Percentiles rank a stretch among this genome's conserved stretches.
Evolutionary conservation across 2,329 filamentous ascomycete genomes (phyloP).

Genomic region (Teratosphaeria viscida): DNA sequence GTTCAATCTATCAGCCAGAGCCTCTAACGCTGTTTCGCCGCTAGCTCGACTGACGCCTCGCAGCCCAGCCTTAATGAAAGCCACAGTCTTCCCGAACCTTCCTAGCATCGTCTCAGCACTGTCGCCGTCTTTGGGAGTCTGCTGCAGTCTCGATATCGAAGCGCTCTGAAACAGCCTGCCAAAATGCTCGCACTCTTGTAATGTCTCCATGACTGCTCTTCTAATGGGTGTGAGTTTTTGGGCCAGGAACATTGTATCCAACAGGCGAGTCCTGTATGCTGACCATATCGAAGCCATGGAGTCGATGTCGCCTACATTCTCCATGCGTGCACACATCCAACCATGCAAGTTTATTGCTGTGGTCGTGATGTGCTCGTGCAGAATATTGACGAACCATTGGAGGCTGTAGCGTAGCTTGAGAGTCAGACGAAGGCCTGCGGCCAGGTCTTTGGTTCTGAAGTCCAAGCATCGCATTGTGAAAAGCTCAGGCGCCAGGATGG

Average conservation of each 20-base stretch:
- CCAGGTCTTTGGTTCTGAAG: neutral
- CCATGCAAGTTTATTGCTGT: slow-evolving; percentile 53
- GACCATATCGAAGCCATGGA: slow-evolving; percentile 65
- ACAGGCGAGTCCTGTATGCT: slow-evolving; percentile 50
- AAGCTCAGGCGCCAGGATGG: slow-evolving; percentile 49
- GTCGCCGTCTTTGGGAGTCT: slow-evolving; percentile 1
- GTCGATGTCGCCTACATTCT: slow-evolving; percentile 61
- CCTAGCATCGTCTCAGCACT: slow-evolving; percentile 20
- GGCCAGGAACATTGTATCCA: slow-evolving; percentile 60
- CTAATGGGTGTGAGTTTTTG: slow-evolving; percentile 59
- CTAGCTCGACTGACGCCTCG: slow-evolving; percentile 65
- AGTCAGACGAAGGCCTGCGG: slow-evolving; percentile 28
- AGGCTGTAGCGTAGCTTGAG: slow-evolving; percentile 48
- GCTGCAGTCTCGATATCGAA: neutral
- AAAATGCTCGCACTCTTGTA: slow-evolving; percentile 65
- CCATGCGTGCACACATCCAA: slow-evolving; percentile 48
- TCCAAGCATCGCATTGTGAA: slow-evolving; percentile 18
- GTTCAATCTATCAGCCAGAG: slow-evolving; percentile 70
- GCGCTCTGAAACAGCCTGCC: slow-evolving; percentile 41
- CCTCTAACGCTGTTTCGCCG: slow-evolving; percentile 64
- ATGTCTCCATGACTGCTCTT: slow-evolving; percentile 60
- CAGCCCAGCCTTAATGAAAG: slow-evolving; percentile 63
- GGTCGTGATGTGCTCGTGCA: slow-evolving; percentile 67
- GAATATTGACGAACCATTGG: slow-evolving; percentile 64
- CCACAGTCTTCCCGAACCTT: slow-evolving; percentile 55